A percentile compares a stretch with the other conserved stretches of the same genome.
Evolutionary conservation across 768 basidiomycete species (phyloP).

Genomic region (Rhizopogon sp.): DNA sequence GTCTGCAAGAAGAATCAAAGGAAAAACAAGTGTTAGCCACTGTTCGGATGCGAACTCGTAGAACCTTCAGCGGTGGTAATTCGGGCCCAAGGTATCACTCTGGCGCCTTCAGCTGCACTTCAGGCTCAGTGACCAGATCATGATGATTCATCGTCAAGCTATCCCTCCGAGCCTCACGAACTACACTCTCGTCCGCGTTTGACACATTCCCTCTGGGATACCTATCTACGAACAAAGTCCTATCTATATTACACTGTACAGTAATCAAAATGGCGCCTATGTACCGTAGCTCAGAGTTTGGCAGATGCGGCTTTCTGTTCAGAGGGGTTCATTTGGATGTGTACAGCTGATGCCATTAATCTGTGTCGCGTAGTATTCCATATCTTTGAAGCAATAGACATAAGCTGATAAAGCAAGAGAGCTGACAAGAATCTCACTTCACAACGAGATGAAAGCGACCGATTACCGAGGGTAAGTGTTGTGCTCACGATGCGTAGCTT

Average conservation of each 20-base stretch:
- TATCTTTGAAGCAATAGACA: constrained; percentile 30
- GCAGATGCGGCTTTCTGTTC: neutral
- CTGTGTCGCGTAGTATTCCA: constrained; percentile 51
- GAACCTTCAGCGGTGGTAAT: too few species aligned
- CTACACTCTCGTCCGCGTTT: too few species aligned
- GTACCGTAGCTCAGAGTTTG: constrained; percentile 12
- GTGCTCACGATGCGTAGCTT: constrained; percentile 47
- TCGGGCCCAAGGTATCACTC: too few species aligned
- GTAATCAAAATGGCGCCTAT: neutral
- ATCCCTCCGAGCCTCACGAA: too few species aligned
- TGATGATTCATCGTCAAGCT: too few species aligned
- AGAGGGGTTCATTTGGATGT: constrained; percentile 52
- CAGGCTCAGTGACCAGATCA: too few species aligned
- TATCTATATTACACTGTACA: too few species aligned
- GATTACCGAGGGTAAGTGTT: constrained; percentile 43
- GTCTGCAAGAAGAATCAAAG: too few species aligned
- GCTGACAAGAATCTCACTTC: constrained; percentile 31
- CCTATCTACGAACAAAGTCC: too few species aligned
- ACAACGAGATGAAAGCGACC: constrained; percentile 42
- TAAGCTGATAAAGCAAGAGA: neutral
- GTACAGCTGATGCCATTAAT: constrained; percentile 49
- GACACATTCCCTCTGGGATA: too few species aligned
- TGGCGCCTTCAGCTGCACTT: too few species aligned
- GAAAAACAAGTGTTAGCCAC: neutral
- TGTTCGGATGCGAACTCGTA: neutral